Conservation (phyloP, 2,329 filamentous ascomycete species). For the Cladosporium colombiae region DNA sequence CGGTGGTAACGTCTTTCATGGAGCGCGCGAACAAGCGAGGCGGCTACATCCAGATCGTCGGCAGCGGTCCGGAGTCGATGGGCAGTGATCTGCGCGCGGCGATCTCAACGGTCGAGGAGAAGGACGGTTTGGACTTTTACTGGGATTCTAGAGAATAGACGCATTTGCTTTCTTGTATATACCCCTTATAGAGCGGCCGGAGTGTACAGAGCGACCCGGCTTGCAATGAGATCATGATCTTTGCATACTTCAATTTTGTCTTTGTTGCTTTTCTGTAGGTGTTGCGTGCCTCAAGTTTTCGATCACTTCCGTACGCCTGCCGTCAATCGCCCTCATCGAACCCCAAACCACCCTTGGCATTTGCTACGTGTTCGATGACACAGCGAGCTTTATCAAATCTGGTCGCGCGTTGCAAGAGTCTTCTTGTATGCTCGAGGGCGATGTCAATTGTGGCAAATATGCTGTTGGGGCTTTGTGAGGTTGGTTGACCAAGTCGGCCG, state of each 20-base stretch:
- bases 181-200: background rate
- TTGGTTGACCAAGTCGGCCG: no score
- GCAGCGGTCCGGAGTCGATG: conserved; percentile 34
- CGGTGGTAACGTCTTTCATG: conserved; percentile 31
- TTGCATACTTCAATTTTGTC: background rate
- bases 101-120: conserved; percentile 22
- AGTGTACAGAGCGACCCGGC: background rate
- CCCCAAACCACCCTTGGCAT: no score
- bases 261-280: background rate
- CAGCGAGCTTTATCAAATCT: no score
- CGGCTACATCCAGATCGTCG: conserved; percentile 25
- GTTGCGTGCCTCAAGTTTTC: no score
- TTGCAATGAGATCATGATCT: conserved; percentile 3
- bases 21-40: conserved; percentile 26
- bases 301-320: no score
- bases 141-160: conserved; percentile 20
- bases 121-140: conserved; percentile 16
- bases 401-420: no score
- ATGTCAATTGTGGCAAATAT: no score
- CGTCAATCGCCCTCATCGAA: no score
- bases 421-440: no score
- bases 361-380: no score
- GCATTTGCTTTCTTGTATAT: background rate
- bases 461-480: no score
- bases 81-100: conserved; percentile 31